phyloP scores from a whole-genome alignment of 106 monocot genomes.

The Dactylorhiza incarnata region DNA sequence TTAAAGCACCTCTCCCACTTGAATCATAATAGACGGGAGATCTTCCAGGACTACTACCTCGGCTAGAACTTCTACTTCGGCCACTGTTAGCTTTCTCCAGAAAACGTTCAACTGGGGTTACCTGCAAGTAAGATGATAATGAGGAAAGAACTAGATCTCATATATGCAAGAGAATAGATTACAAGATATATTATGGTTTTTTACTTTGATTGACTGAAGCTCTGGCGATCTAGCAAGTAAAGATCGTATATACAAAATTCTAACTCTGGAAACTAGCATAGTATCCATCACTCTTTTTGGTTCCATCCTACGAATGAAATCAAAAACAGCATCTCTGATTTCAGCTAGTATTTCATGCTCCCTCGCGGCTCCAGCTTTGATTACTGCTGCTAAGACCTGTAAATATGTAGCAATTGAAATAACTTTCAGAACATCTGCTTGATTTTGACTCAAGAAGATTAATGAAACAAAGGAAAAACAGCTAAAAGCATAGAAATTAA shows the following conservation, averaged over 20 bases:
- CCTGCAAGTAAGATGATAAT: constrained; percentile 27
- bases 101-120: constrained; percentile 81
- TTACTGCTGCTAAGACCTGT: constrained; percentile 98
- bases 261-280: constrained; percentile 96
- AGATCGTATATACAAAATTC: constrained; percentile 97
- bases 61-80: constrained; percentile 80
- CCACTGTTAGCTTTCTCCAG: constrained; percentile 77
- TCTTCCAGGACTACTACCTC: constrained; percentile 79
- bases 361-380: constrained; percentile 96
- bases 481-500: neutral
- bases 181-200: neutral
- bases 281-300: constrained; percentile 93
- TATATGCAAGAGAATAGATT: neutral
- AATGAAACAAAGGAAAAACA: neutral
- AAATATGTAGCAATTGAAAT: constrained; percentile 7
- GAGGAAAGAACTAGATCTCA: neutral
- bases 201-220: constrained; percentile 90
- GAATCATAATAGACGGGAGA: constrained; percentile 76
- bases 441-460: neutral
- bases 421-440: constrained; percentile 9
- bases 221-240: constrained; percentile 92
- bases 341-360: constrained; percentile 99
- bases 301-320: constrained; percentile 93
- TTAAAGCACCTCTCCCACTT: constrained; percentile 33
- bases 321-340: constrained; percentile 97